Evolutionary conservation across 768 basidiomycete genomes (phyloP).

Genomic region (Peribolospora kevripleyi): DNA sequence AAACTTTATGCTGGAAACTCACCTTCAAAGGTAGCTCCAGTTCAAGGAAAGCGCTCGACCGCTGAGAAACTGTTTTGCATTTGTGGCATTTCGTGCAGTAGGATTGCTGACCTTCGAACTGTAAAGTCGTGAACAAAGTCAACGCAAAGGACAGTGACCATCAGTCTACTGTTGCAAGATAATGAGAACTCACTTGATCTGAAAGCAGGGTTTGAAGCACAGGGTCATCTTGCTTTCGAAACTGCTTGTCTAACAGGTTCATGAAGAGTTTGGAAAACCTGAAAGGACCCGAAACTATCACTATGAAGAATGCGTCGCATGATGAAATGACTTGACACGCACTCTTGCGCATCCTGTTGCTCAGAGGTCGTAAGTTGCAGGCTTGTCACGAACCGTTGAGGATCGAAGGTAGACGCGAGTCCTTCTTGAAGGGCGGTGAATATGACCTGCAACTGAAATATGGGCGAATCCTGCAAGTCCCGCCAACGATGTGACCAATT

Average conservation of each 20-base stretch:
- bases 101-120: constrained; percentile 71
- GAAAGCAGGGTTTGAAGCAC: constrained; percentile 42
- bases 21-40: constrained; percentile 68
- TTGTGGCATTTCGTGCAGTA: constrained; percentile 55
- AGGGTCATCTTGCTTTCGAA: constrained; percentile 48
- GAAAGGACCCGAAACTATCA: constrained; percentile 4
- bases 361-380: constrained; percentile 54
- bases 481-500: background rate
- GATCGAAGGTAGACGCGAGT: constrained; percentile 48
- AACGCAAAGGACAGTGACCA: background rate
- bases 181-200: constrained; percentile 33
- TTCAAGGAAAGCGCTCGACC: constrained; percentile 51
- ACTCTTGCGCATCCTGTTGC: constrained; percentile 97
- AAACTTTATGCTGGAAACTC: constrained; percentile 3
- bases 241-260: constrained; percentile 63
- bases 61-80: constrained; percentile 47
- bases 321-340: constrained; percentile 13
- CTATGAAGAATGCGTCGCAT: background rate
- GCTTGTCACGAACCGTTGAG: constrained; percentile 58
- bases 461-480: constrained; percentile 12
- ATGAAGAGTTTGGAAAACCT: constrained; percentile 92
- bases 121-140: background rate
- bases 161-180: background rate
- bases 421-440: constrained; percentile 65
- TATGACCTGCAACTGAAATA: constrained; percentile 24